Percentiles rank a stretch among this genome's conserved stretches.
Evolutionary conservation across 2,329 filamentous ascomycete genomes (phyloP).

Genomic region (Exophiala oligosperma): DNA sequence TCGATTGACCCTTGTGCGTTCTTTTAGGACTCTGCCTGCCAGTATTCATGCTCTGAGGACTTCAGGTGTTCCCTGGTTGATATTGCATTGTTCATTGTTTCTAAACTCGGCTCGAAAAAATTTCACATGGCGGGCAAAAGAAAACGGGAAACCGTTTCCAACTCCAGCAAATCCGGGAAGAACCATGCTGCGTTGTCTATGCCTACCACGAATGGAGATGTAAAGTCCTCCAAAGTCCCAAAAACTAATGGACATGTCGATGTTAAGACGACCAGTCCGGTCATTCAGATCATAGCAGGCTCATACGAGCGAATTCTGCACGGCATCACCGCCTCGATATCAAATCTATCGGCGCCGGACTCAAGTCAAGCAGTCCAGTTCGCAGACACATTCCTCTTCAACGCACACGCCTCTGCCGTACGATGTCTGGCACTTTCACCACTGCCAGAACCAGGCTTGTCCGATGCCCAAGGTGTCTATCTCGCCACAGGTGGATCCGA

Average conservation of each 20-base stretch:
- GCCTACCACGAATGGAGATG: slow-evolving; percentile 16
- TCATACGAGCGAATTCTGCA: slow-evolving; percentile 94
- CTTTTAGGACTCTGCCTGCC: too few relatives aligned
- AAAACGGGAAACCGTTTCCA: slow-evolving; percentile 39
- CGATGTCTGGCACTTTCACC: slow-evolving; percentile 85
- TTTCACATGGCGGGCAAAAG: slow-evolving; percentile 42
- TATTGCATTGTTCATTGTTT: neutral
- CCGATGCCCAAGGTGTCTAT: slow-evolving; percentile 73
- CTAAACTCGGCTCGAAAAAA: neutral
- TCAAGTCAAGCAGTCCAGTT: slow-evolving; percentile 59
- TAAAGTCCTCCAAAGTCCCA: slow-evolving; percentile 25
- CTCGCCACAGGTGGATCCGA: slow-evolving; percentile 91
- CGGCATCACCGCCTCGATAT: slow-evolving; percentile 77
- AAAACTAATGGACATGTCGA: slow-evolving; percentile 34
- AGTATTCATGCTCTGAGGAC: too few relatives aligned
- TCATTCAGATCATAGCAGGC: slow-evolving; percentile 82
- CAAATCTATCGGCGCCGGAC: slow-evolving; percentile 32
- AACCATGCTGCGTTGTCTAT: slow-evolving; percentile 17
- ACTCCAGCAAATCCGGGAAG: neutral
- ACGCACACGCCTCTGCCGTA: slow-evolving; percentile 86
- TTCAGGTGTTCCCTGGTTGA: too few relatives aligned
- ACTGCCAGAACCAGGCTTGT: slow-evolving; percentile 55
- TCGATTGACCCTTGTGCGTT: too few relatives aligned
- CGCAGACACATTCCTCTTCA: slow-evolving; percentile 92
- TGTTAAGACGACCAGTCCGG: slow-evolving; percentile 45